Evolutionary conservation across 2,329 filamentous ascomycete genomes (phyloP).

Genomic region (Colletotrichum sp.): DNA sequence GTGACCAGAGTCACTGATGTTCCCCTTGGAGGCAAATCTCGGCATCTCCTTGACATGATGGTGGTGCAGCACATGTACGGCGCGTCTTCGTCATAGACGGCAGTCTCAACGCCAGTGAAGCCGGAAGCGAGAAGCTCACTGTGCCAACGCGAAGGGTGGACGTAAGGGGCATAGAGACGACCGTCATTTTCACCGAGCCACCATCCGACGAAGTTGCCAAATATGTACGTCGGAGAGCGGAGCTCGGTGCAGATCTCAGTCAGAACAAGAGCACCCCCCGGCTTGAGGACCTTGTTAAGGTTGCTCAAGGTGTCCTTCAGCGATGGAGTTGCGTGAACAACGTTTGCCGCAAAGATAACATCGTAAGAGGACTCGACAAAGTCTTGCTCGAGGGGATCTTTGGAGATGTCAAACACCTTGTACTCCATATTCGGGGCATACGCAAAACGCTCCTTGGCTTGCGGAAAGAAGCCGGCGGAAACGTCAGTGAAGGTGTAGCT

Average conservation of each 20-base stretch:
- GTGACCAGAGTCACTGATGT: background rate
- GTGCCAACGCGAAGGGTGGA: conserved; percentile 28
- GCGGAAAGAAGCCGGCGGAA: conserved; percentile 29
- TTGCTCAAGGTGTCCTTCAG: conserved; percentile 27
- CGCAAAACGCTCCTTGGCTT: conserved; percentile 30
- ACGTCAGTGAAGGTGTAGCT: conserved; percentile 35
- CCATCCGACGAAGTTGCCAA: conserved; percentile 35
- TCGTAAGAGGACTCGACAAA: conserved; percentile 30
- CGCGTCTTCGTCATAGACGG: background rate
- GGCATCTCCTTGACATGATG: background rate
- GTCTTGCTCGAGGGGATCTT: conserved; percentile 29
- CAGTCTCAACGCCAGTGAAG: conserved; percentile 23
- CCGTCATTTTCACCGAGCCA: conserved; percentile 36
- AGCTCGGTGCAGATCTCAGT: background rate
- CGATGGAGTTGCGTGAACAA: conserved; percentile 30
- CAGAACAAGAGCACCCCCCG: conserved; percentile 31
- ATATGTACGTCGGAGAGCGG: conserved; percentile 31
- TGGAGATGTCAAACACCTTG: conserved; percentile 33
- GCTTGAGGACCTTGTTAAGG: conserved; percentile 29
- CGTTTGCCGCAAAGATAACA: conserved; percentile 32
- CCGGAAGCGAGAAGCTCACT: conserved; percentile 27
- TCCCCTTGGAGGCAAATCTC: background rate
- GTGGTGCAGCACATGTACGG: background rate
- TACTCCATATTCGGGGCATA: conserved; percentile 23
- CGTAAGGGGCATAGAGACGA: conserved; percentile 28